A percentile compares a stretch with the other conserved stretches of the same genome.
Evolutionary conservation across 176 grass and related monocot genomes (phyloP).

Genomic region (Alloteropsis semialata): DNA sequence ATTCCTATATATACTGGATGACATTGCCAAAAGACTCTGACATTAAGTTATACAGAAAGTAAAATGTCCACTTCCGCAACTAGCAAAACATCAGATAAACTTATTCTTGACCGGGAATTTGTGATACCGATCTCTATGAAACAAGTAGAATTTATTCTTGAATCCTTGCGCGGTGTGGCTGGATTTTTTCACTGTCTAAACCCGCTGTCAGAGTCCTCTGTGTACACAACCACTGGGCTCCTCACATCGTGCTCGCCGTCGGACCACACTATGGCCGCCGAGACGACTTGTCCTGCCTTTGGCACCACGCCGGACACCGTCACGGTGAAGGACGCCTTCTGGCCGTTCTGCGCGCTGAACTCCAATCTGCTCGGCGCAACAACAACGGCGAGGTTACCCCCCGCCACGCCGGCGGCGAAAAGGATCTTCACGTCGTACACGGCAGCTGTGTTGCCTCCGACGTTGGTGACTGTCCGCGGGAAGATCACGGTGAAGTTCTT

Average conservation of each 20-base stretch:
- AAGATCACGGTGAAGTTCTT: slow-evolving; percentile 1
- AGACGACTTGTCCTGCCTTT: neutral
- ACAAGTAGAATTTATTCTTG: neutral
- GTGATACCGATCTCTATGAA: neutral
- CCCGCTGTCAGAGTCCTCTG: neutral
- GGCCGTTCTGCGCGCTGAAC: neutral
- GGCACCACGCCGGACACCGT: neutral
- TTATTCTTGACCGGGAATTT: neutral
- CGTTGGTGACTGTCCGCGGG: slow-evolving; percentile 44
- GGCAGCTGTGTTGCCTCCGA: neutral
- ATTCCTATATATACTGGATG: neutral
- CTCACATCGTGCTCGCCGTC: slow-evolving; percentile 3
- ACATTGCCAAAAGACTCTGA: neutral
- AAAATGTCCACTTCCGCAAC: neutral
- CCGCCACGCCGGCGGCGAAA: too few species aligned
- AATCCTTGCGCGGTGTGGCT: neutral
- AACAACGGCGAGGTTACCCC: neutral
- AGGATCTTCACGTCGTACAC: slow-evolving; percentile 8
- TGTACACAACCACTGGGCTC: slow-evolving; percentile 24
- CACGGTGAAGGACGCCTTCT: slow-evolving; percentile 6
- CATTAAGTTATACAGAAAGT: neutral
- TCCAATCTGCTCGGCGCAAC: slow-evolving; percentile 13
- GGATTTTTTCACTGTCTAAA: neutral
- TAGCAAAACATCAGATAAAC: neutral
- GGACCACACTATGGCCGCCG: slow-evolving; percentile 13